These are phyloP conservation scores for Camellia oleifera DNA, from an alignment of 179 eudicot genomes.

Conservation along the genomic window DNA sequence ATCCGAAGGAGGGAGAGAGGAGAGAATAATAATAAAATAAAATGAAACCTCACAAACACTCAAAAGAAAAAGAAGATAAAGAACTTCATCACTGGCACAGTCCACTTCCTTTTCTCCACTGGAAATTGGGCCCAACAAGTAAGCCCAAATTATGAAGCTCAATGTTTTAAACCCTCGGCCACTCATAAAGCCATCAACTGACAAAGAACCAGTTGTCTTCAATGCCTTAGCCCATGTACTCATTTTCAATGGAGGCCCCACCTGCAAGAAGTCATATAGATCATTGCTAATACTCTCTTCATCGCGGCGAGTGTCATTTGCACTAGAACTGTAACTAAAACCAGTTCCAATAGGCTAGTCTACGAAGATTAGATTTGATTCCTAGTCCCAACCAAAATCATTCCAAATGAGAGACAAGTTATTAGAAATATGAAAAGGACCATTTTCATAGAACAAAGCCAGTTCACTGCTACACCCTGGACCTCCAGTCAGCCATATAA, in stretches of 20 bases:
- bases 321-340: conserved; percentile 71
- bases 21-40: too few relatives aligned
- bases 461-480: conserved; percentile 88
- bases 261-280: conserved; percentile 90
- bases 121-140: too few relatives aligned
- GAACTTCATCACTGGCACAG: too few relatives aligned
- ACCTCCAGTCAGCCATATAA: conserved; percentile 88
- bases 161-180: too few relatives aligned
- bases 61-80: too few relatives aligned
- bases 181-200: too few relatives aligned
- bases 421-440: conserved; percentile 60
- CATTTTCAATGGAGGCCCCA: conserved; percentile 2
- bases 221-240: too few relatives aligned
- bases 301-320: conserved; percentile 53
- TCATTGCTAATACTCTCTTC: conserved; percentile 82
- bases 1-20: too few relatives aligned
- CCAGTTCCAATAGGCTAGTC: conserved; percentile 96
- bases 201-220: too few relatives aligned
- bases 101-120: too few relatives aligned
- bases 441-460: conserved; percentile 81
- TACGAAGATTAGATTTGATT: conserved; percentile 77
- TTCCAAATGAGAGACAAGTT: conserved; percentile 69
- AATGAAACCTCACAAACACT: too few relatives aligned
- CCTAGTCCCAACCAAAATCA: conserved; percentile 86
- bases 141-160: too few relatives aligned